Evolutionary conservation across 345 rosid genomes (phyloP), one percentile per base, ranked within the genome.

Genomic region (Euphorbia lathyris): DNA sequence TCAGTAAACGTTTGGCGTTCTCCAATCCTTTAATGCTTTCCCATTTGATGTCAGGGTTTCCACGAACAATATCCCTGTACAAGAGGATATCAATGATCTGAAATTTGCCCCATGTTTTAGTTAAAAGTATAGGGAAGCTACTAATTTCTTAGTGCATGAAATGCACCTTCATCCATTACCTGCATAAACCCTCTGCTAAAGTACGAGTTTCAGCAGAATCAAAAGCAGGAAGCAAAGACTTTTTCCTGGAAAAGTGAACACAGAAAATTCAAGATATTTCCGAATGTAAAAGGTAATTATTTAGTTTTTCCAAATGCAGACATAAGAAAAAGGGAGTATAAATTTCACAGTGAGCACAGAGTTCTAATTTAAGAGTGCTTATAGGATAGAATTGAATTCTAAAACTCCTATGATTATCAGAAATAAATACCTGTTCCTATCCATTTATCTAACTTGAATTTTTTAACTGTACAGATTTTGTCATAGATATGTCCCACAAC

Each of bases 21-120:
- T 88, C 96, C 58, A 95, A 70, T 30, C 97, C 99, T 70, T 95
- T 92, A 60, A 95, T 90, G 82, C 88, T 90, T 67, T 95, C 97
- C 99, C 97, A 95, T 66, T 82, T 91, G 66, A 95, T 88, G 84
- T 95, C 90, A 48, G 96, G 97, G 77, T 78, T 95, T 47, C 99
- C 97, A 26, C 88, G 97, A 56, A 95, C 87, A 50, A 95, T 95
- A 76, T 95, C 99, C 90, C 99, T 95, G 76, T 26, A 76, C 57
- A 52, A 51, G 42, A 65, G 22, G 22, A 55, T 22, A 53, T 53
- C 27, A 53, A 53, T 53, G 58, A 53, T 20, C 58, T 53, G 23
- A 55, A 55, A 7, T 55, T 22, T n/a, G 26, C 1, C 11, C 56
- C 58, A 22, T 55, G 26, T 9, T 22, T 55, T 22, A 58, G 42